Base-by-base conservation (phyloP, 768 basidiomycete species). In the Termitomyces sp. region DNA sequence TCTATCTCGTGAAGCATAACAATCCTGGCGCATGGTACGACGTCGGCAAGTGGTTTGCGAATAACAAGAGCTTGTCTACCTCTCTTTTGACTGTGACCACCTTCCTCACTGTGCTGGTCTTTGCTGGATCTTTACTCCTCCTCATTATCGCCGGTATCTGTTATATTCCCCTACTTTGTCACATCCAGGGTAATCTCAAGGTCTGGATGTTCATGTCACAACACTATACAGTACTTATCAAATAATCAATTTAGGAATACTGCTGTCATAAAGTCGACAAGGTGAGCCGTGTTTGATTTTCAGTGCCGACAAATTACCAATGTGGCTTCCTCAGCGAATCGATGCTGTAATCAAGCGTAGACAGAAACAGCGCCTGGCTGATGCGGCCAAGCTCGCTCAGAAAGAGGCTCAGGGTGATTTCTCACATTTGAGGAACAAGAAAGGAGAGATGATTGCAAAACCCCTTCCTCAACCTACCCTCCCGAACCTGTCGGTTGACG, bases 261-360 rank as follows among this genome's bases (percentile, higher is more conserved):
- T 93, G 92, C 74, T 98, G 96, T 73, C 94, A 98, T 80, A 97
- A 98, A 75, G 94, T 98, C 54, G 96, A 99, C 79, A 98, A 98
- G 86, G 92, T 93, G 70, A 59, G 69, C 11, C 36, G 35, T 24
- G 12, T 20, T 40, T 9, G 42, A 11, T 44, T 36, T 35, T 49
- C 28, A 7, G 20, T 13, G 20, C 51, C 38, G 33, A 40, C 7
- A 49, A 40, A 2, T 7, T 38, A 50, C 52, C 61, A 7, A 57
- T n/a, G n/a, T 32, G 40, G 42, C 12, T 48, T 24, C n/a, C 68
- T 63, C 15, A 94, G 92, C 94, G 96, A 64, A 98, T 98, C 67
- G 84, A 88, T 60, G 92, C 89, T 70, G 88, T 98, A 61, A 94
- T 98, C 81, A 95, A 92, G 75, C 89, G 91, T 65, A 90, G 90